Evolutionary conservation across 2,329 filamentous ascomycete species (phyloP).

Genomic region (Aspergillus fumigatiaffinis): DNA sequence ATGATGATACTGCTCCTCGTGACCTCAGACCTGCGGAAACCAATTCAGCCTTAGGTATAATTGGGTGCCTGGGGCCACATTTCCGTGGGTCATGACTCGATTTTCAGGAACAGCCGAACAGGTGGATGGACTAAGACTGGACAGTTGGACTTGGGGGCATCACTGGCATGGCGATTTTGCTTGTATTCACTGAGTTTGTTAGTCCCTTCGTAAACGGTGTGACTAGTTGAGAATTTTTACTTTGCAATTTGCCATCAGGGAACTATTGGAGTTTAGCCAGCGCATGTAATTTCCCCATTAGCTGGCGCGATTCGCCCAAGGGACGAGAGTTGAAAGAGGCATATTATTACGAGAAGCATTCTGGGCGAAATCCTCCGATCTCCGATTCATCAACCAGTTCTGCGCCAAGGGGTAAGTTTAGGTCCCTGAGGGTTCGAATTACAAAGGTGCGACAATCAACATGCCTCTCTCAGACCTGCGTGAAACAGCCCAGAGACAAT

Average conservation of each 20-base stretch:
- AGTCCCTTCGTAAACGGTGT: neutral
- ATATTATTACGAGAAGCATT: neutral
- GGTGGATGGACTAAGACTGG: neutral
- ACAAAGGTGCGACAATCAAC: neutral
- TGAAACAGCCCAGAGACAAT: constrained; percentile 10
- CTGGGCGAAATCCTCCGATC: neutral
- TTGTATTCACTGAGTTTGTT: neutral
- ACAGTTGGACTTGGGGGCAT: no score
- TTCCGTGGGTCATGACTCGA: constrained; percentile 1
- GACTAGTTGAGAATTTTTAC: neutral
- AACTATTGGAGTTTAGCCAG: neutral
- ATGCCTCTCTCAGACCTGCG: neutral
- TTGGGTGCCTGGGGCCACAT: neutral
- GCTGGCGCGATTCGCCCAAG: neutral
- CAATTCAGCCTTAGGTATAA: no score
- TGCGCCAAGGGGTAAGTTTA: neutral
- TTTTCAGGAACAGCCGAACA: constrained; percentile 1
- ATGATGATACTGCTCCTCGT: neutral
- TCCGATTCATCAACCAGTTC: neutral
- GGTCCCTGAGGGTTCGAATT: neutral
- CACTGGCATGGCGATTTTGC: no score
- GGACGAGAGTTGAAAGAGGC: neutral
- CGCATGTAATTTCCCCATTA: neutral
- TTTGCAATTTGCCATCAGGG: neutral
- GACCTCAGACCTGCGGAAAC: neutral